phyloP scores from a whole-genome alignment of 1,139 yeast genomes.

The Debaryomyces robertsiae region DNA sequence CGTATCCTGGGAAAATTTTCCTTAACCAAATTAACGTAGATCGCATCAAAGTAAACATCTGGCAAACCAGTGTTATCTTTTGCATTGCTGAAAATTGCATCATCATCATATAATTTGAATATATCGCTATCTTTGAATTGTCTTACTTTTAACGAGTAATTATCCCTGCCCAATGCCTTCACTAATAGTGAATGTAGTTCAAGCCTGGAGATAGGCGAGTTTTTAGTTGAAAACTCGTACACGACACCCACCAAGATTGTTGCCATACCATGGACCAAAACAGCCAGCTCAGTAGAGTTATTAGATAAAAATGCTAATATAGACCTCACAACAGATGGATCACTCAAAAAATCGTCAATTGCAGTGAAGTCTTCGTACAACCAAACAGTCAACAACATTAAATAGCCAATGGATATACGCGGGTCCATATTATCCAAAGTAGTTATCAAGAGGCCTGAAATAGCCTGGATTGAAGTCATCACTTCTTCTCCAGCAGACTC shows the following conservation, averaged over 20 bases:
- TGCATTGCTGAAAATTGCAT: conserved; percentile 22
- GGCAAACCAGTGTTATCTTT: conserved; percentile 88
- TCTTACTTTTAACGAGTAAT: conserved; percentile 70
- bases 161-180: conserved; percentile 78
- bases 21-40: conserved; percentile 66
- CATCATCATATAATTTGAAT: conserved; percentile 60
- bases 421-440: conserved; percentile 68
- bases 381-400: conserved; percentile 77
- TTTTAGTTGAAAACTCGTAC: conserved; percentile 77
- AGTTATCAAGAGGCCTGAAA: conserved; percentile 73
- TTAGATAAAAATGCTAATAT: conserved; percentile 69
- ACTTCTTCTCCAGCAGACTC: conserved; percentile 72
- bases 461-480: conserved; percentile 73
- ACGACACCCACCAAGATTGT: conserved; percentile 72
- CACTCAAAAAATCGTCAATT: conserved; percentile 74
- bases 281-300: conserved; percentile 56
- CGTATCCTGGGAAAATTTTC: conserved; percentile 72
- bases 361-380: conserved; percentile 76
- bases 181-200: conserved; percentile 65
- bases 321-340: conserved; percentile 65
- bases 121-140: conserved; percentile 65
- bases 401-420: conserved; percentile 75
- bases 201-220: conserved; percentile 68
- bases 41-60: conserved; percentile 67
- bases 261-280: conserved; percentile 74